These are phyloP conservation scores for Gynandropsis gynandra DNA, from an alignment of 345 rosid species.

Conservation along the genomic window DNA sequence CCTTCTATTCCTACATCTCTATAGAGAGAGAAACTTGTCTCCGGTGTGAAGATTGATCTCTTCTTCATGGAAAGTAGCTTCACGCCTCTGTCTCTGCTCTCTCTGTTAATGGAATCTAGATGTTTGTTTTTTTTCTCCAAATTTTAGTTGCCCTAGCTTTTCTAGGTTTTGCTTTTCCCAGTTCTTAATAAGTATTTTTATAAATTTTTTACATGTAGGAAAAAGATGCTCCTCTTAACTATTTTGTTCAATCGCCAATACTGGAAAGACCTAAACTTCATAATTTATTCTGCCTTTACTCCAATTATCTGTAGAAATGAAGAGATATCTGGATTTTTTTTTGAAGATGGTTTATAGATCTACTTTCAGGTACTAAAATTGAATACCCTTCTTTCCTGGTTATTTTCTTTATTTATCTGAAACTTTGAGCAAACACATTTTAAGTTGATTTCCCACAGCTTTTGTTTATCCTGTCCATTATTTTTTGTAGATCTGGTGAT, in stretches of 20 bases:
- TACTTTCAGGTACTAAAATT: constrained; percentile 17
- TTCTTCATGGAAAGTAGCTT: constrained; percentile 26
- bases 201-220: constrained; percentile 22
- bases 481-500: constrained; percentile 53
- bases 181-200: constrained; percentile 13
- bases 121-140: constrained; percentile 21
- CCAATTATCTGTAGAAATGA: constrained; percentile 18
- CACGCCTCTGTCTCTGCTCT: constrained; percentile 24
- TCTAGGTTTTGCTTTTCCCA: constrained; percentile 15
- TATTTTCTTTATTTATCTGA: background rate
- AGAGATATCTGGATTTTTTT: constrained; percentile 12
- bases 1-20: constrained; percentile 20
- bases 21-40: constrained; percentile 23
- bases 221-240: constrained; percentile 37
- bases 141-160: constrained; percentile 21
- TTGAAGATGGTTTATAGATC: constrained; percentile 35
- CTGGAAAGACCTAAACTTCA: constrained; percentile 25
- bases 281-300: constrained; percentile 6
- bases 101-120: constrained; percentile 37
- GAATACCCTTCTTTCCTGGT: background rate
- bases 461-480: too few relatives aligned
- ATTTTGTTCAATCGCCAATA: constrained; percentile 26
- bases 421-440: constrained; percentile 17
- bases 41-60: constrained; percentile 23
- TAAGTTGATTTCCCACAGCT: constrained; percentile 23